phyloP scores from a whole-genome alignment of 768 basidiomycete genomes.

The Pisolithus marmoratus region DNA sequence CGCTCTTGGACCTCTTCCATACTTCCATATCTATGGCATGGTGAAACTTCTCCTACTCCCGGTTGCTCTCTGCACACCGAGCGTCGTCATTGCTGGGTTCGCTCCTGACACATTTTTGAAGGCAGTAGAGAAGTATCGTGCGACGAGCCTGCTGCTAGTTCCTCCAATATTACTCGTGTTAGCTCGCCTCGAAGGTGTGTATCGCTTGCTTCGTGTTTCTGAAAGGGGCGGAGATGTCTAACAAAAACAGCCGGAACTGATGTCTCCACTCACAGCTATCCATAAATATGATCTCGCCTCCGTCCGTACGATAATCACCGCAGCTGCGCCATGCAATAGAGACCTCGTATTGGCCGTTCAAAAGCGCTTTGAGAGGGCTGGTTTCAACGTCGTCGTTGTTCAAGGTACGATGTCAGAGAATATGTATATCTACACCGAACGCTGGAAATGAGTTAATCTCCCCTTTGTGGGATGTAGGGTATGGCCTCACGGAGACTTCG shows the following conservation, averaged over 20 bases:
- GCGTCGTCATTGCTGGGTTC: conserved; percentile 61
- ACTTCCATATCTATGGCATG: conserved; percentile 49
- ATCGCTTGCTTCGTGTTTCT: neutral
- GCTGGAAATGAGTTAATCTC: neutral
- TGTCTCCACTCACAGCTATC: conserved; percentile 37
- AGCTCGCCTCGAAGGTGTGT: conserved; percentile 59
- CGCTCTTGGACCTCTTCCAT: conserved; percentile 61
- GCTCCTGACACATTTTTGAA: conserved; percentile 64
- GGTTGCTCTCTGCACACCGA: conserved; percentile 41
- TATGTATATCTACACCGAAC: neutral
- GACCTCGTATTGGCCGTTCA: conserved; percentile 50
- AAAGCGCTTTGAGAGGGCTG: conserved; percentile 35
- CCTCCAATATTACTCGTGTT: conserved; percentile 80
- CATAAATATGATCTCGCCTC: conserved; percentile 62
- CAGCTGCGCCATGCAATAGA: conserved; percentile 75
- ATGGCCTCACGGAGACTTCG: conserved; percentile 80
- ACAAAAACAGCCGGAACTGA: neutral
- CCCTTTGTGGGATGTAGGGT: conserved; percentile 37
- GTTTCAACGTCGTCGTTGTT: conserved; percentile 34
- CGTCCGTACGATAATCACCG: conserved; percentile 54
- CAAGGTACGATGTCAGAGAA: conserved; percentile 41
- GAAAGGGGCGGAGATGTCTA: too few relatives aligned
- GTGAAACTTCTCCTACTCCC: conserved; percentile 62
- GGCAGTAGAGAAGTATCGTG: conserved; percentile 58
- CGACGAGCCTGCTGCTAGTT: conserved; percentile 56